Evolutionary conservation across 306 rosid genomes (phyloP), one percentile per base, ranked within the genome.

Genomic region (Fragaria ananassa): DNA sequence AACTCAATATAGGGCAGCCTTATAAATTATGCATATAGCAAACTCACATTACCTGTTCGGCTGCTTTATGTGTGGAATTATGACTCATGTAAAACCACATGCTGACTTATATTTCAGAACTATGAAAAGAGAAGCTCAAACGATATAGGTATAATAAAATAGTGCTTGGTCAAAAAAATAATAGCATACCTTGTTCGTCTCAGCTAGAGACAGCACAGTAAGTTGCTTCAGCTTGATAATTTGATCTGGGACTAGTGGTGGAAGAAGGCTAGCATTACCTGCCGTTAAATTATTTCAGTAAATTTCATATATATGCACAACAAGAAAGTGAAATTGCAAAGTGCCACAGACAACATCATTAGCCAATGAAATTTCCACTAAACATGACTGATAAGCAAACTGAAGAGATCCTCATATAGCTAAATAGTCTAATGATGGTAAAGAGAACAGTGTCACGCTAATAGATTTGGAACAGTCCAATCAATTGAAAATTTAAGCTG

Each of bases 201-300:
- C 78, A 74, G 78, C 70, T 45, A 74, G 78, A 61, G 78, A 45
- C 25, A 74, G 78, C 46, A 74, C 78, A 18, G 78, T 74, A 61
- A 74, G 78, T 74, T 74, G 78, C 70, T 74, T 74, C 70, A 74
- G 78, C 78, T 74, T 74, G 60, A 13, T 61, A 57, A 74, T 74
- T 61, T 74, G 70, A 18, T 74, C 78, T 29, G 60, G 70, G 45
- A 62, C 58, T 27, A 74, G 78, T 14, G 60, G 31, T 45, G 78
- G 78, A 74, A 74, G 70, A 74, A 18, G 70, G 70, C 78, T 74
- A 17, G 70, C 47, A 61, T 74, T 74, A 74, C 58, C 78, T 74
- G 78, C 70, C 35, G 13, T 51, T 25, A 34, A 34, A 74, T 45
- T 25, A 66, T 25, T 37, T 45, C 31, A 11, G 35, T 61, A 60